Evolutionary conservation across 441 rosid genomes (phyloP).

Genomic region (Adansonia madagascariensis): DNA sequence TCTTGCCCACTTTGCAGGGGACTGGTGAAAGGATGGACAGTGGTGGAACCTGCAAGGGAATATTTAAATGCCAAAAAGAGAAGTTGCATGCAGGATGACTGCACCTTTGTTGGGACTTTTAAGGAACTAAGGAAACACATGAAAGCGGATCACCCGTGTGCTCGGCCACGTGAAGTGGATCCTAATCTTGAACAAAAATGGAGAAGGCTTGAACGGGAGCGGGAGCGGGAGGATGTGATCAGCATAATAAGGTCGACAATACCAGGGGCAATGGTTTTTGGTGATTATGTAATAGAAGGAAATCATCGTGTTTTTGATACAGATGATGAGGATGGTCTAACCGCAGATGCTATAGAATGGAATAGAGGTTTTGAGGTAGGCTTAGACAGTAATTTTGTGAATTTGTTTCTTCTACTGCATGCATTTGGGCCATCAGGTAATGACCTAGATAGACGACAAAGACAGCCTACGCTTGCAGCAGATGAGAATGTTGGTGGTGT

Average conservation of each 20-base stretch:
- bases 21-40: slow-evolving; percentile 99
- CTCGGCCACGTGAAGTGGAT: slow-evolving; percentile 80
- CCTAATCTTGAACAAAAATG: slow-evolving; percentile 83
- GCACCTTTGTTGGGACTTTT: slow-evolving; percentile 72
- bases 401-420: slow-evolving; percentile 64
- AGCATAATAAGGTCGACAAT: slow-evolving; percentile 85
- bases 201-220: slow-evolving; percentile 80
- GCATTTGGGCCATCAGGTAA: slow-evolving; percentile 67
- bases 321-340: slow-evolving; percentile 51
- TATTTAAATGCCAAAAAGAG: slow-evolving; percentile 74
- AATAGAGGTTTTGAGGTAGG: slow-evolving; percentile 44
- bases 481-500: slow-evolving; percentile 41
- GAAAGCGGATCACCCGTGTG: slow-evolving; percentile 76
- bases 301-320: slow-evolving; percentile 49
- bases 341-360: slow-evolving; percentile 43
- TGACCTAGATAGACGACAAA: slow-evolving; percentile 46
- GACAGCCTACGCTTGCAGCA: slow-evolving; percentile 41
- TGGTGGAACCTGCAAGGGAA: slow-evolving; percentile 84
- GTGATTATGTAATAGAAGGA: slow-evolving; percentile 83
- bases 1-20: slow-evolving; percentile 97
- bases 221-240: slow-evolving; percentile 71
- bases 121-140: slow-evolving; percentile 95
- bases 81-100: slow-evolving; percentile 92
- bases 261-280: slow-evolving; percentile 88
- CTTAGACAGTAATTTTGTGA: slow-evolving; percentile 59